Base-by-base conservation (phyloP, 306 rosid species). In the Lotus japonicus region DNA sequence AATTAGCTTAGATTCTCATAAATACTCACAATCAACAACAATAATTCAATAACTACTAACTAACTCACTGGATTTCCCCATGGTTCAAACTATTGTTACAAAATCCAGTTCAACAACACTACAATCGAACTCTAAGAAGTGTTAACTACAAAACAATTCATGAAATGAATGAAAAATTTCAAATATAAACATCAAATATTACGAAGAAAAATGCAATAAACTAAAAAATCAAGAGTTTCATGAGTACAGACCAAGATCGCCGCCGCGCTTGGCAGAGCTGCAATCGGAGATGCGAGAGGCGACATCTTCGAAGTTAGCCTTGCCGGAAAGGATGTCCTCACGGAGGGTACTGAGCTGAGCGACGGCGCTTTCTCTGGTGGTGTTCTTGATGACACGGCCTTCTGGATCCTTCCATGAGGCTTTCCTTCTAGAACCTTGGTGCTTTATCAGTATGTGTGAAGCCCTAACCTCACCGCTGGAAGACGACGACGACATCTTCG, bases 401-500 rank as follows among this genome's bases (percentile, higher is more conserved):
- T 88, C 97, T 46, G 97, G 97, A 87, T 94, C 99, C 80, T 94
- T 94, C 99, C 99, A 94, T 2, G 99, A 94, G 14, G 96, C 90
- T 78, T 86, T 86, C 46, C 99, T 77, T 59, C 99, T 78, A 9
- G 99, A 94, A 7, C 95, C 99, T 71, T 90, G 85, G 68, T 94
- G 96, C 83, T 94, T 94, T 66, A 94, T 85, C 78, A 94, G 80
- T 77, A 94, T 88, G 83, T 94, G 99, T 11, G 99, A 90, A 14
- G 99, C 99, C 82, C 92, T 87, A 61, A 94, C 92, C 79, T 94
- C 89, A 42, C 78, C 79, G 33, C 63, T 53, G 1, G 95, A 87
- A 2, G 36, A 31, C 3, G 36, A 31, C 1, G 97, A 84, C 21
- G 96, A 83, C 97, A 88, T 89, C 78, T 86, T 87, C 66, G 70